Base-by-base conservation (phyloP, 2,329 filamentous ascomycete genomes). In the Pseudodiploospora longispora region DNA sequence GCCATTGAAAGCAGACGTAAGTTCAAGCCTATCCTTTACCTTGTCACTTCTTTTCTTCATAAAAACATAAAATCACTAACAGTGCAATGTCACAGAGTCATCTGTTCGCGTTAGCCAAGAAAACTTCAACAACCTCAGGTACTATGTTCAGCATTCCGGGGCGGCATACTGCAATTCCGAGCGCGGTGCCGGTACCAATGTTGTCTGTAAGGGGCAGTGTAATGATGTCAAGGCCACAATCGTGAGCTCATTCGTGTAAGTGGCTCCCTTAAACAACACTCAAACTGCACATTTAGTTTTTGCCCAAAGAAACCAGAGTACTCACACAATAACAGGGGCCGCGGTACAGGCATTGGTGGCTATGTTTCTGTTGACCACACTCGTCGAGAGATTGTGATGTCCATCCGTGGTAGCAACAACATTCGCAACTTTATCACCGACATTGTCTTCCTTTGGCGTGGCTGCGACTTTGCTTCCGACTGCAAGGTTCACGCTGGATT, bases 361-460 rank as follows among this genome's bases (percentile, higher is more conserved):
- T 75, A 75, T 46, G 66, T 80, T 27, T 68, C 71, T 28, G 61
- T 70, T 27, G 78, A 82, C 56, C 50, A 64, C 12, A 57, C 56
- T 27, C 69, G 67, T 50, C 52, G 68, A 43, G 65, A 76, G 46
- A 78, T 85, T 47, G 74, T 85, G 39, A 58, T 83, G 36, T 69
- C 77, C 30, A 70, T 82, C 62, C 74, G 79, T 35, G 82, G 83
- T 51, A 76, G 74, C 40, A 60, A 62, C 47, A 77, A 74, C 36
- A 52, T 82, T 47, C 70, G 71, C 41, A 85, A 85, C 68, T 83
- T 72, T 70, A 66, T 83, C 52, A 68, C 76, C 42, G 74, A 85
- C 48, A n/a, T 67, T 44, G 41, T 61, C 44, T 67, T 67, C 37
- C 39, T 30, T 41, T 58, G 52, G 28, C 47, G 47, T 3, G 48